Evolutionary conservation across 805 yeast genomes (phyloP), one percentile per base, ranked within the genome.

Genomic region (Yarrowia osloensis): DNA sequence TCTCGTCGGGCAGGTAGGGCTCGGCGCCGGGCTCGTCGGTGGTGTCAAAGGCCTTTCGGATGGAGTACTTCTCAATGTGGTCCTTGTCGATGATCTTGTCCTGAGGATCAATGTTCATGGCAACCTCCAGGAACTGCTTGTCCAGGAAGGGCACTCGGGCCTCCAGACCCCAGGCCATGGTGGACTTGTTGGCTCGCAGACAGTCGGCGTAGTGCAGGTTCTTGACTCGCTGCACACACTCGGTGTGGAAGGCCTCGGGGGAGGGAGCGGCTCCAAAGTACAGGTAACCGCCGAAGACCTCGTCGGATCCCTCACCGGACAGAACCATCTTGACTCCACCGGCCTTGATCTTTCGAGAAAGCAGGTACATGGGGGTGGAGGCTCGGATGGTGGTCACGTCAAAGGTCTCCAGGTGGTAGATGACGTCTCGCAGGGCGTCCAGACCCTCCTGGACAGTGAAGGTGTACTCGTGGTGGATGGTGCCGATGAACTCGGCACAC

Each of bases 101-200:
- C 71, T 84, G 84, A 71, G 99, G 98, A 80, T 89, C 89, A 76
- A 95, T 90, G 89, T 89, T 89, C 97, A 95, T 89, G 79, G 96
- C 87, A 52, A 90, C 86, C 75, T 94, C 91, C 79, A 95, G 82
- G 85, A 95, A 95, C 77, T 88, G 84, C 82, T 88, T 90, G 81
- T 95, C 99, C 81, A 95, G 85, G 90, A 95, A 95, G 73, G 99
- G 99, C 73, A 95, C 99, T 82, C 99, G 90, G 70, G 99, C 99
- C 82, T 95, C 99, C 71, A 95, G 85, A 79, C 99, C 99, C 99
- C 99, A 95, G 50, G 99, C 98, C 97, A 95, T 91, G 68, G 99
- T 95, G 37, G 98, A 93, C 82, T 95, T 95, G 90, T 95, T 95
- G 71, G 99, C 99, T 81, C 99, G 89, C 78, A 95, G 82, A 83